A percentile compares a stretch with the other conserved stretches of the same genome.
These are phyloP conservation scores for Ascochyta lentis DNA, from an alignment of 2,329 filamentous ascomycete species.

Conservation along the genomic window DNA sequence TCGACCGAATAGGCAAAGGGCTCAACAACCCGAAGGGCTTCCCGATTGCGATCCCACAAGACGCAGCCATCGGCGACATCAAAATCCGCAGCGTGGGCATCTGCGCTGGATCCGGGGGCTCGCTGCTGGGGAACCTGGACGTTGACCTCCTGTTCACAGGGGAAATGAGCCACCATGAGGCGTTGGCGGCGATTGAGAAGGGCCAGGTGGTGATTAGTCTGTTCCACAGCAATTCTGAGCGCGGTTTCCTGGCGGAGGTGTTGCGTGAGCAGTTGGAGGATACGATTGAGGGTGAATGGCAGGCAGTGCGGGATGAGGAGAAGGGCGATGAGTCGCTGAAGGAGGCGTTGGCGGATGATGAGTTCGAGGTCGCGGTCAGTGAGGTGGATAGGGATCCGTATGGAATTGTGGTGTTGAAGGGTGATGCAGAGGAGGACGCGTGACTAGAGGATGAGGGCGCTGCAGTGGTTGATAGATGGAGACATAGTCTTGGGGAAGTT, in stretches of 20 bases:
- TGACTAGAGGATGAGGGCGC: background rate
- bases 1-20: constrained; percentile 65
- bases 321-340: constrained; percentile 51
- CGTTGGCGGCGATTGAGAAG: constrained; percentile 82
- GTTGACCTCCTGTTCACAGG: constrained; percentile 89
- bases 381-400: constrained; percentile 87
- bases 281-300: constrained; percentile 64
- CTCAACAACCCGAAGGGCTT: constrained; percentile 73
- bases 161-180: constrained; percentile 92
- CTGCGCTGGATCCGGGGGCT: constrained; percentile 86
- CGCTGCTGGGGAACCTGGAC: constrained; percentile 71
- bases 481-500: background rate
- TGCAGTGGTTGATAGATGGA: background rate
- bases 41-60: constrained; percentile 69
- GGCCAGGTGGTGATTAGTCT: constrained; percentile 83
- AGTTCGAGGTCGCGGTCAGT: constrained; percentile 75
- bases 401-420: constrained; percentile 62
- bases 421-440: constrained; percentile 22
- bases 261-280: constrained; percentile 71
- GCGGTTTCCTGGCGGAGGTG: constrained; percentile 76
- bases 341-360: constrained; percentile 60
- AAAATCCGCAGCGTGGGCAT: constrained; percentile 76
- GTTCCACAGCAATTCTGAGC: constrained; percentile 93
- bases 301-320: constrained; percentile 52
- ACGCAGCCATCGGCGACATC: constrained; percentile 60